phyloP scores from a whole-genome alignment of 1,284 basidiomycete species.

The Thelephora terrestris region DNA sequence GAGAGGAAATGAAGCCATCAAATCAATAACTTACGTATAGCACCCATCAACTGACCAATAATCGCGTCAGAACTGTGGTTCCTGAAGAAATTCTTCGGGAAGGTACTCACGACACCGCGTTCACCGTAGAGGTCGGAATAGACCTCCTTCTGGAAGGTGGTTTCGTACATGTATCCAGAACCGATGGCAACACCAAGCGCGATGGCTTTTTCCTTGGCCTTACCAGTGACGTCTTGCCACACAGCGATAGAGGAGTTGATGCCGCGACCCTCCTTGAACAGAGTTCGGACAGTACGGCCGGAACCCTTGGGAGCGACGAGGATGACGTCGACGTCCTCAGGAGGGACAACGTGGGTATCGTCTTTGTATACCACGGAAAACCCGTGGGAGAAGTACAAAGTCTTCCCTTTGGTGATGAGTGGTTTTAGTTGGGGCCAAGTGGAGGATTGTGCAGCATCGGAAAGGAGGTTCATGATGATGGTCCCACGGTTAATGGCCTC shows the following conservation, averaged over 20 bases:
- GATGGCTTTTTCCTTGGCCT: slow-evolving; percentile 95
- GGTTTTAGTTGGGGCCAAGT: slow-evolving; percentile 88
- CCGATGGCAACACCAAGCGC: slow-evolving; percentile 94
- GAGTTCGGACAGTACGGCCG: slow-evolving; percentile 95
- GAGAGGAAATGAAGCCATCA: slow-evolving; percentile 9
- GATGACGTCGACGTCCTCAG: slow-evolving; percentile 94
- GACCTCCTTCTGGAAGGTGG: slow-evolving; percentile 99
- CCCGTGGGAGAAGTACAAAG: slow-evolving; percentile 99
- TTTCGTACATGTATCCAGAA: slow-evolving; percentile 96
- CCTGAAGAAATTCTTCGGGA: not conserved
- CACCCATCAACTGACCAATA: slow-evolving; percentile 81
- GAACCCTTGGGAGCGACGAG: slow-evolving; percentile 99
- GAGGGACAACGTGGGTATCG: slow-evolving; percentile 90
- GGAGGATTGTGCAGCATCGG: slow-evolving; percentile 94
- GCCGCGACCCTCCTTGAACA: slow-evolving; percentile 99
- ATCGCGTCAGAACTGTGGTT: slow-evolving; percentile 12
- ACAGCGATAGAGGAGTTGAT: slow-evolving; percentile 90
- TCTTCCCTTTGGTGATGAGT: slow-evolving; percentile 98
- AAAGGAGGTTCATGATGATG: slow-evolving; percentile 99
- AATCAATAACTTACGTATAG: slow-evolving; percentile 63
- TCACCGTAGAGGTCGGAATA: slow-evolving; percentile 99
- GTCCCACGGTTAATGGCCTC: slow-evolving; percentile 95
- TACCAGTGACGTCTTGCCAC: slow-evolving; percentile 92
- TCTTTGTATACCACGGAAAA: slow-evolving; percentile 99
- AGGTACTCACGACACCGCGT: slow-evolving; percentile 84